A percentile compares a stretch with the other conserved stretches of the same genome.
Conservation (phyloP, 768 basidiomycete species). For the Leccinum subgranulosum region DNA sequence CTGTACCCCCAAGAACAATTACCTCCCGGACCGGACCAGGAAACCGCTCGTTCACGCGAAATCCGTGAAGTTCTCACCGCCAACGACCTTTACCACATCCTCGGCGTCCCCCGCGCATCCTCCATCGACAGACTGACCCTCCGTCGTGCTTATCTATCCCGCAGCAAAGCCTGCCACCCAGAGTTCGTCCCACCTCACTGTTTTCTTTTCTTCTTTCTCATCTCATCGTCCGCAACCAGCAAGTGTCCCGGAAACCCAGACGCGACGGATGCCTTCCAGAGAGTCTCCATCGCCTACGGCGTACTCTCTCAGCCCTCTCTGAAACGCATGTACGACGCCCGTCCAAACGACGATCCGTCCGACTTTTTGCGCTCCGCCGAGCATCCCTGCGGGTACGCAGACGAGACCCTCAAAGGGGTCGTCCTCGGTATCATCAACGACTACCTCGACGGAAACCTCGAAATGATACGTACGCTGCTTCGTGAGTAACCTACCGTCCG, state of each 20-base stretch:
- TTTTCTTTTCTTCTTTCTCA: slow-evolving; percentile 2
- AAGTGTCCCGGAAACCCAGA: slow-evolving; percentile 75
- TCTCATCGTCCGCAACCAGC: slow-evolving; percentile 36
- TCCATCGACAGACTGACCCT: slow-evolving; percentile 59
- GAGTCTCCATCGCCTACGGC: slow-evolving; percentile 80
- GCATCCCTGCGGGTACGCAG: slow-evolving; percentile 54
- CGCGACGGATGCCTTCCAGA: slow-evolving; percentile 84
- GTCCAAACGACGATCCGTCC: slow-evolving; percentile 37
- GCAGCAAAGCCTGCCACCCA: slow-evolving; percentile 80
- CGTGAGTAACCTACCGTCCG: slow-evolving; percentile 42
- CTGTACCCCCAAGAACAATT: slow-evolving; percentile 1
- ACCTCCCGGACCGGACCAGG: slow-evolving; percentile 7
- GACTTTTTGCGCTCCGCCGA: slow-evolving; percentile 51
- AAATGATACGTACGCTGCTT: slow-evolving; percentile 73
- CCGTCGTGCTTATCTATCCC: slow-evolving; percentile 69
- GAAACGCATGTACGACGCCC: slow-evolving; percentile 65
- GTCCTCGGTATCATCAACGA: slow-evolving; percentile 75
- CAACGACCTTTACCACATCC: slow-evolving; percentile 69
- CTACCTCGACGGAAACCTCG: slow-evolving; percentile 84
- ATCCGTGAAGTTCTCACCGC: slow-evolving; percentile 50
- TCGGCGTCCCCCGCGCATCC: slow-evolving; percentile 55
- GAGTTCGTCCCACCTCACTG: slow-evolving; percentile 58
- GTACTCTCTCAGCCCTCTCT: slow-evolving; percentile 72
- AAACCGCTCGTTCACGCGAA: slow-evolving; percentile 12
- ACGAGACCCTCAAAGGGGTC: slow-evolving; percentile 78